These are phyloP conservation scores for Medicago arabica DNA, from an alignment of 306 rosid genomes.

Conservation along the genomic window DNA sequence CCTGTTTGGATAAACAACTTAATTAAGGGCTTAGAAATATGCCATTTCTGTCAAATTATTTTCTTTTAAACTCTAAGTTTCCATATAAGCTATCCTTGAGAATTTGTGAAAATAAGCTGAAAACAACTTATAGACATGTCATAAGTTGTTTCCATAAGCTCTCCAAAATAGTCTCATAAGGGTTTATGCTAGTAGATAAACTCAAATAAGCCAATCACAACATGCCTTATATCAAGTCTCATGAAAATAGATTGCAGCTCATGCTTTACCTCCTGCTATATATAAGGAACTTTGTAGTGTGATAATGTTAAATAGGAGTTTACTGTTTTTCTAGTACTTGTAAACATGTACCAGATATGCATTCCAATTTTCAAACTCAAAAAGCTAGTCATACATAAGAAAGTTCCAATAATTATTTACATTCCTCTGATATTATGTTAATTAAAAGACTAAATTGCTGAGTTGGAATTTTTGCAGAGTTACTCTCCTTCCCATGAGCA, in stretches of 20 bases:
- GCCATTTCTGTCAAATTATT: no score
- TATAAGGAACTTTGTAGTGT: not conserved
- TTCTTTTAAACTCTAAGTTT: no score
- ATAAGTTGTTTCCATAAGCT: no score
- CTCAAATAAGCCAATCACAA: no score
- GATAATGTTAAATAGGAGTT: constrained; percentile 11
- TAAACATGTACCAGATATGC: constrained; percentile 11
- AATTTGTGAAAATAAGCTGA: no score
- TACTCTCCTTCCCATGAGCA: constrained; percentile 70
- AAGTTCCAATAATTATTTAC: constrained; percentile 4
- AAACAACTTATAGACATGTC: no score
- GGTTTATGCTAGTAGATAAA: no score
- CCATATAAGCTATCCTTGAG: no score
- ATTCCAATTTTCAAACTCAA: constrained; percentile 12
- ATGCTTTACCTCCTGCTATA: not conserved
- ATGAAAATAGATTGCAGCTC: constrained; percentile 18
- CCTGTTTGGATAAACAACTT: no score
- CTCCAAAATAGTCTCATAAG: no score
- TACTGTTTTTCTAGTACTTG: not conserved
- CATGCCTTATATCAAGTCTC: not conserved
- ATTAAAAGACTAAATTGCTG: constrained; percentile 28
- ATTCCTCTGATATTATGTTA: constrained; percentile 4
- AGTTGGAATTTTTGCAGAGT: constrained; percentile 57
- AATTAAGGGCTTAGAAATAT: no score
- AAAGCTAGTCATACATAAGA: constrained; percentile 17